phyloP scores from a whole-genome alignment of 1,284 basidiomycete species.

The Marasmius tenuissimus region DNA sequence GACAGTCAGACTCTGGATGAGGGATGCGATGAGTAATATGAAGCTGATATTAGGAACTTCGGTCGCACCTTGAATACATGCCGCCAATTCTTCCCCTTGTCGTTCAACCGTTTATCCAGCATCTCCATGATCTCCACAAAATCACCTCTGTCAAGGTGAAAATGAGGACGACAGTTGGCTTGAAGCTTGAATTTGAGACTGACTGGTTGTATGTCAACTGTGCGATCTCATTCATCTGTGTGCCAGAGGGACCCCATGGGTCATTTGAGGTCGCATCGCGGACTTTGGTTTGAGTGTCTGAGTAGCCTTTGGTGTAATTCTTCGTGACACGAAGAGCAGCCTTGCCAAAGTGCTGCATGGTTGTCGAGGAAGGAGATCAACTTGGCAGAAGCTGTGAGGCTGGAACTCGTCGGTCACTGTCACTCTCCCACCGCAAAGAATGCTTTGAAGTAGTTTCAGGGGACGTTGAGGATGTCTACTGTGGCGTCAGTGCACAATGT shows the following conservation, averaged over 20 bases:
- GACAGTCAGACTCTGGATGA: slow-evolving; percentile 83
- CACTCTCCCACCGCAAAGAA: background rate
- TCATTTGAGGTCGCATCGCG: slow-evolving; percentile 99
- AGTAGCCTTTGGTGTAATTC: slow-evolving; percentile 95
- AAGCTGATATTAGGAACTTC: background rate
- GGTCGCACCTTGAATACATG: slow-evolving; percentile 93
- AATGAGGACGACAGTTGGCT: background rate
- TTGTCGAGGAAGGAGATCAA: slow-evolving; percentile 2
- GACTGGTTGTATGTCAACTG: slow-evolving; percentile 98
- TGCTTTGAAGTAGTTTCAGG: background rate
- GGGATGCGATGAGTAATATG: slow-evolving; percentile 2
- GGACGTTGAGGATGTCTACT: no score
- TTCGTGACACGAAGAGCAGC: slow-evolving; percentile 85
- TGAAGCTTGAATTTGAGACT: slow-evolving; percentile 29
- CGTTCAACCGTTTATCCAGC: slow-evolving; percentile 98
- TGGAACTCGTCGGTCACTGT: background rate
- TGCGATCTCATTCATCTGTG: slow-evolving; percentile 99
- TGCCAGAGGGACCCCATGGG: slow-evolving; percentile 97
- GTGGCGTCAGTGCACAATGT: background rate
- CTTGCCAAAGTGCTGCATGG: slow-evolving; percentile 75
- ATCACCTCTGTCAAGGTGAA: slow-evolving; percentile 46
- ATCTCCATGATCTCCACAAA: slow-evolving; percentile 99
- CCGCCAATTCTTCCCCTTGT: slow-evolving; percentile 99
- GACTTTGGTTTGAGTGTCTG: slow-evolving; percentile 92
- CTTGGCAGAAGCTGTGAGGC: background rate